Base-by-base conservation (phyloP, 495 filamentous ascomycete genomes). In the Aspergillus hancockii region DNA sequence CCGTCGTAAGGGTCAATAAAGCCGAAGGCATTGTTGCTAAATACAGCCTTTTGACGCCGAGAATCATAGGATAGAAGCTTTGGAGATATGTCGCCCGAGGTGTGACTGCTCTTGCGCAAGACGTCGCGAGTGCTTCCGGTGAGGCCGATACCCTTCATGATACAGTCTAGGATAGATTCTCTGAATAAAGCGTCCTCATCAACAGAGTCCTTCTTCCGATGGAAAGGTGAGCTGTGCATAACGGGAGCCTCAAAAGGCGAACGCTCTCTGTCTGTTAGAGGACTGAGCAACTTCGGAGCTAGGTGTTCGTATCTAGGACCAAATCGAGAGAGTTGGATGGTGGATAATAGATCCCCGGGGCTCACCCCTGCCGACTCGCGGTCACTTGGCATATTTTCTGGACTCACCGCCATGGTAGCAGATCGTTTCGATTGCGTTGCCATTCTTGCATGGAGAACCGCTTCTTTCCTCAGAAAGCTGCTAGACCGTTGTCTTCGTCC, bases 91-190 rank as follows among this genome's bases (percentile, higher is more conserved):
- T 97, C 91, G 1, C 84, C 88, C 2, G 93, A 96, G 12, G 84
- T 82, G 40, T 71, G 62, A 2, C 84, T 77, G 28, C 84, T 85
- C 66, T 83, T 84, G 22, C 83, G 83, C 9, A 88, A 57, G 21
- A 72, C 75, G 67, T 86, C 85, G 47, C 85, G 84, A 10, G 83
- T 80, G 49, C 82, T 85, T 40, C 66, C 64, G 0, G 87, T 88
- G 60, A 98, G 74, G 3, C 94, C 94, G 63, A 98, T 89, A 12
- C 92, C 90, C 68, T 95, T 97, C 74, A 96, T 91, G 66, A 98
- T 95, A 68, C 94, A 98, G 55, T 96, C 93, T 19, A 97, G 73
- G 19, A 98, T 91, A 0, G 92, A 93, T 60, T 91, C 90, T 18
- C 95, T 81, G 70, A 98, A 98, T 10, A 93, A 64, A 54, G 84